Percentiles rank a stretch among this genome's conserved stretches.
These are phyloP conservation scores for Cymbopogon flexuosus DNA, from an alignment of 202 grass and related monocot genomes.

Conservation along the genomic window DNA sequence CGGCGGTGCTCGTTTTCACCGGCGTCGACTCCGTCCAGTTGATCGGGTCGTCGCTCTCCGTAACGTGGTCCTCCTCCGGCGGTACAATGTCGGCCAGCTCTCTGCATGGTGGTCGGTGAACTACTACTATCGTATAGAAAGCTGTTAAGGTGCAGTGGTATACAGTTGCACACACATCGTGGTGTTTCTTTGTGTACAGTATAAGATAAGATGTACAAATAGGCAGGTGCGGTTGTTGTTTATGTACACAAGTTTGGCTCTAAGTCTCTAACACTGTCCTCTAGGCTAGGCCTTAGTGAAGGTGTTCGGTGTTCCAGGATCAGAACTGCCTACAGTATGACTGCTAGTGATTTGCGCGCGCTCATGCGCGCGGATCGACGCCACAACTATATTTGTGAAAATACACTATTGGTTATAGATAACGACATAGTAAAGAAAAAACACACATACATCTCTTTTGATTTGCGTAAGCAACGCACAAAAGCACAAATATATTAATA, in stretches of 20 bases:
- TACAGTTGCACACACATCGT: background rate
- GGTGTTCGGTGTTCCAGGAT: background rate
- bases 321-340: background rate
- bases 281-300: background rate
- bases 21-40: background rate
- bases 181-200: background rate
- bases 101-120: background rate
- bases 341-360: no score
- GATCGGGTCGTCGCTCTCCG: background rate
- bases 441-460: no score
- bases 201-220: background rate
- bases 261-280: no score
- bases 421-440: no score
- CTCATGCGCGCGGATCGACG: no score
- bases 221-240: background rate
- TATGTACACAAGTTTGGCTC: background rate
- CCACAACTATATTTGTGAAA: no score
- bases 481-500: no score
- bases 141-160: background rate
- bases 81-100: background rate
- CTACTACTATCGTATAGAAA: background rate
- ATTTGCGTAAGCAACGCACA: no score
- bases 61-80: background rate
- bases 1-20: background rate
- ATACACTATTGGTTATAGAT: no score